Base-by-base conservation (phyloP, 1,139 yeast genomes). In the Pichia sp. region DNA sequence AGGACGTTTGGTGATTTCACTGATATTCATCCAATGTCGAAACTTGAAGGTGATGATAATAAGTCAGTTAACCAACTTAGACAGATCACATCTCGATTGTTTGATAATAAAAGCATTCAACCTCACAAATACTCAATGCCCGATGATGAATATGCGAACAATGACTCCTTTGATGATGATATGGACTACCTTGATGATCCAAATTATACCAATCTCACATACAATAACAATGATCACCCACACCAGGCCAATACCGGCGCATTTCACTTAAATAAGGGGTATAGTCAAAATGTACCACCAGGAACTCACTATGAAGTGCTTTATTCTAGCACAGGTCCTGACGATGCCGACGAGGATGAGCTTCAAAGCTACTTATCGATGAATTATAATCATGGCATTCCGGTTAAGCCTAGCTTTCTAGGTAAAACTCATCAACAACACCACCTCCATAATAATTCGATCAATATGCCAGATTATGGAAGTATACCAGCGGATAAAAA, bases 71-170 rank as follows among this genome's bases (percentile, higher is more conserved):
- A 60, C 37, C 66, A 62, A 24, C 66, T 50, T 56, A 72, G 88
- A 33, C 78, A 86, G 3, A 78, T 86, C 1, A 79, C 87, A 0
- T 78, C 86, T 1, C 75, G 77, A 42, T 58, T 80, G 6, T 80
- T 80, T 55, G 87, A 81, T 49, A 72, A 76, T 17, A 79, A 74
- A 43, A 86, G 86, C 0, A 72, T 82, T 1, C 81, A 78, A 31
- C 74, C 86, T 4, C 65, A 88, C 51, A 62, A 88, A 32, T 80
- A 81, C 49, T 78, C 86, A 20, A 82, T 80, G 22, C 72, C 79
- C 51, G 82, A 58, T 15, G 51, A 50, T 14, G 55, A 52, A 20
- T 63, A 51, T 24, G 52, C 50, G 8, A 63, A 43, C n/a, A 40
- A 42, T 19, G 55, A 49, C 28, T 46, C 45, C 3, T 42, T 45